phyloP scores from a whole-genome alignment of 768 basidiomycete genomes.

The Pisolithus albus region DNA sequence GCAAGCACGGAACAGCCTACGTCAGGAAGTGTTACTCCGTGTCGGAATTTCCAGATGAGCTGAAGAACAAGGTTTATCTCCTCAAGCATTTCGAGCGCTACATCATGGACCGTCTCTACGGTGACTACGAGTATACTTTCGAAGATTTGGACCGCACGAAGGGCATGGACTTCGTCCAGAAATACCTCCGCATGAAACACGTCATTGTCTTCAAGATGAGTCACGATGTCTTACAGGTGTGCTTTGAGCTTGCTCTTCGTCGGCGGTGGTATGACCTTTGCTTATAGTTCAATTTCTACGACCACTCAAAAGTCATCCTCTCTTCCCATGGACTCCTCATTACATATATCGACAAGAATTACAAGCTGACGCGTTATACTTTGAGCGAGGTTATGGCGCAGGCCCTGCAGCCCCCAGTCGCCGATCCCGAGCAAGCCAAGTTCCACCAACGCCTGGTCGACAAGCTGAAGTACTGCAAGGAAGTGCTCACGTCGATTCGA shows the following conservation, averaged over 20 bases:
- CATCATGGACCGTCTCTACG: constrained; percentile 85
- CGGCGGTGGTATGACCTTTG: constrained; percentile 3
- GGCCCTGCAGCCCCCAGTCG: constrained; percentile 33
- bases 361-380: constrained; percentile 66
- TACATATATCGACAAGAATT: constrained; percentile 88
- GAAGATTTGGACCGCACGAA: constrained; percentile 57
- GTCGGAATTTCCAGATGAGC: constrained; percentile 66
- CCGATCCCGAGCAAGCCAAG: constrained; percentile 52
- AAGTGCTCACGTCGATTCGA: constrained; percentile 68
- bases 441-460: constrained; percentile 60
- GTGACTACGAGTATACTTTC: constrained; percentile 79
- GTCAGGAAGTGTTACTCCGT: constrained; percentile 68
- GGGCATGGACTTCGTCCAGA: constrained; percentile 95
- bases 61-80: constrained; percentile 88
- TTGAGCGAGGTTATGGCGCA: constrained; percentile 64
- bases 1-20: constrained; percentile 57
- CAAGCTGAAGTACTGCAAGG: constrained; percentile 83
- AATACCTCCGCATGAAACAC: constrained; percentile 94
- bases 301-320: constrained; percentile 92
- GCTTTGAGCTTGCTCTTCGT: constrained; percentile 12
- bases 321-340: constrained; percentile 72
- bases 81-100: constrained; percentile 92
- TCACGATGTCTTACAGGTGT: constrained; percentile 90
- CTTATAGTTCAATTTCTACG: constrained; percentile 93
- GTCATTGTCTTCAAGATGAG: constrained; percentile 96